These are phyloP conservation scores for Fusarium sp. DNA, from an alignment of 2,329 filamentous ascomycete genomes.

Conservation along the genomic window DNA sequence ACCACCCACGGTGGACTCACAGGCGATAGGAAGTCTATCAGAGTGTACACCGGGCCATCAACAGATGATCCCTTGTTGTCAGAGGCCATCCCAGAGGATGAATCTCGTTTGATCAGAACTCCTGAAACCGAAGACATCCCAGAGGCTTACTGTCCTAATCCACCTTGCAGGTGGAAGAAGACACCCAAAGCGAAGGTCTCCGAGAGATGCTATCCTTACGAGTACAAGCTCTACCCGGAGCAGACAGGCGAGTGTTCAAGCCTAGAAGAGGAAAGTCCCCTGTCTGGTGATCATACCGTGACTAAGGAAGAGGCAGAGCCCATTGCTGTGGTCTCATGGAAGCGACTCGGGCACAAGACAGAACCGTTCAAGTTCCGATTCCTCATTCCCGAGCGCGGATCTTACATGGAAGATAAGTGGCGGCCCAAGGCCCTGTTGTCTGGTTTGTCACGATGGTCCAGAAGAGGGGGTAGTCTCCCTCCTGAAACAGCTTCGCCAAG, in stretches of 20 bases:
- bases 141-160: neutral
- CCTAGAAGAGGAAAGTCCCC: neutral
- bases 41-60: neutral
- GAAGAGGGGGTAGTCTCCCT: neutral
- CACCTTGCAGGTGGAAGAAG: neutral
- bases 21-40: neutral
- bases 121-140: neutral
- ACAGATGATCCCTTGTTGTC: neutral
- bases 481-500: neutral
- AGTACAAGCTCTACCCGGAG: neutral
- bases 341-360: neutral
- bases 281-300: neutral
- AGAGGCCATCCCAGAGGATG: neutral
- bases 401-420: neutral
- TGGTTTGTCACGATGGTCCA: neutral
- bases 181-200: neutral
- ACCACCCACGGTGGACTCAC: neutral
- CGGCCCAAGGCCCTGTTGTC: neutral
- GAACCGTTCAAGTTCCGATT: neutral
- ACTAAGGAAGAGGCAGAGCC: neutral
- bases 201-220: neutral
- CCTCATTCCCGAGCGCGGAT: neutral
- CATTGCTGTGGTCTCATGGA: neutral
- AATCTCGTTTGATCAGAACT: neutral
- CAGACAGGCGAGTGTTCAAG: neutral